phyloP scores from a whole-genome alignment of 78 protist genomes.

The Speleostelium caveatum region DNA sequence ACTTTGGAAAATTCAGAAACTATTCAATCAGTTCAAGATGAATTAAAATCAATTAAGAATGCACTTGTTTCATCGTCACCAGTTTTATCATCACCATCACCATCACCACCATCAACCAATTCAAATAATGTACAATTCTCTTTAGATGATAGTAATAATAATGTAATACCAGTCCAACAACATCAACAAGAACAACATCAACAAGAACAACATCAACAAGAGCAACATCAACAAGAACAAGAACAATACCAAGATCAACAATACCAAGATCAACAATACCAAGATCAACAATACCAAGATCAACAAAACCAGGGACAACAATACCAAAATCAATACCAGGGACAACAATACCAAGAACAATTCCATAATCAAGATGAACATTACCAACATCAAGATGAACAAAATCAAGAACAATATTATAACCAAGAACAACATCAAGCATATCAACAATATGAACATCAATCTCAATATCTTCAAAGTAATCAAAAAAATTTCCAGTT shows the following conservation, averaged over 20 bases:
- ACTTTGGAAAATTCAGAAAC: conserved; percentile 7
- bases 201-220: neutral
- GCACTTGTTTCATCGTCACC: neutral
- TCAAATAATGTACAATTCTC: neutral
- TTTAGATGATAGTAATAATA: neutral
- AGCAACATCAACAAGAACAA: neutral
- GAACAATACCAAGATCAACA: neutral
- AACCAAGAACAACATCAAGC: neutral
- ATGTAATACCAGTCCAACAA: neutral
- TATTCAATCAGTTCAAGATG: conserved; percentile 37
- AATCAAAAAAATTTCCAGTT: neutral
- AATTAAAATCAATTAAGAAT: conserved; percentile 2
- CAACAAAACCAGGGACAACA: neutral
- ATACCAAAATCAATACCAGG: neutral
- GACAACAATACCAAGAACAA: neutral
- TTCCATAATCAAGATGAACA: neutral
- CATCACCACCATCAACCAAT: neutral
- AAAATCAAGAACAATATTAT: too few species aligned
- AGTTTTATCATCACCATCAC: neutral
- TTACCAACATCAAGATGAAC: neutral
- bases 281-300: neutral
- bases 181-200: neutral
- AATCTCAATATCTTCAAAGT: conserved; percentile 6
- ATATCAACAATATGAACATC: conserved; percentile 1
- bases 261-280: neutral